Evolutionary conservation across 2,329 filamentous ascomycete species (phyloP).

Genomic region (Aureobasidium leucospermi): DNA sequence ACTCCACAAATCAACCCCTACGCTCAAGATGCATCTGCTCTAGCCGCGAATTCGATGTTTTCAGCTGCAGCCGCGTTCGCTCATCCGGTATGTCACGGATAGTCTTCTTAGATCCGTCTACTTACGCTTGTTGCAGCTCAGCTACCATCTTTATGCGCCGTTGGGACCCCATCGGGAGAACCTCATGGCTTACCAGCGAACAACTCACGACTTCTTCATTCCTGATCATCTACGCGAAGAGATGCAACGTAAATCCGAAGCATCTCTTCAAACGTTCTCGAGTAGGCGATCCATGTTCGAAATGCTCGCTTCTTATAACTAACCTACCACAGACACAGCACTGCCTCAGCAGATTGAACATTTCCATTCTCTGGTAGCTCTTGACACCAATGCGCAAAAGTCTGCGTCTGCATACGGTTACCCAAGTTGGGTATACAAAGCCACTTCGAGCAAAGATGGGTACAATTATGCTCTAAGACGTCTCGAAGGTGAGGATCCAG

Average conservation of each 20-base stretch:
- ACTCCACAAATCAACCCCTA: conserved; percentile 57
- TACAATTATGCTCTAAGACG: conserved; percentile 80
- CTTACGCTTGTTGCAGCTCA: conserved; percentile 37
- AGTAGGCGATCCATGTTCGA: conserved; percentile 43
- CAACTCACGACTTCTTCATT: conserved; percentile 85
- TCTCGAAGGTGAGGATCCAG: conserved; percentile 57
- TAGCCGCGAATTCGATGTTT: conserved; percentile 62
- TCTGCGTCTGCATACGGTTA: conserved; percentile 76
- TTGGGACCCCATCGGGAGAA: conserved; percentile 76
- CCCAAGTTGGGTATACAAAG: conserved; percentile 92
- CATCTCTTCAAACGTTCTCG: conserved; percentile 74
- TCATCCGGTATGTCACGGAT: conserved; percentile 32
- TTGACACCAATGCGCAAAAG: conserved; percentile 76
- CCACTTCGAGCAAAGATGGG: conserved; percentile 79
- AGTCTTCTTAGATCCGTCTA: neutral
- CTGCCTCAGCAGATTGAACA: conserved; percentile 71
- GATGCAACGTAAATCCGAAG: conserved; percentile 79
- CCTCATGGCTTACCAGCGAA: conserved; percentile 75
- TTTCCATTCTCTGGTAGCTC: conserved; percentile 84
- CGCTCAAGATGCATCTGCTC: conserved; percentile 58
- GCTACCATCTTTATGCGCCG: conserved; percentile 90
- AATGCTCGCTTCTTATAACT: conserved; percentile 11
- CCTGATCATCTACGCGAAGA: conserved; percentile 82
- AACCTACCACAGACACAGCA: conserved; percentile 49
- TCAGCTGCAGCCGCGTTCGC: conserved; percentile 50